Evolutionary conservation across 805 yeast genomes (phyloP).

Genomic region (Brettanomyces bruxellensis): DNA sequence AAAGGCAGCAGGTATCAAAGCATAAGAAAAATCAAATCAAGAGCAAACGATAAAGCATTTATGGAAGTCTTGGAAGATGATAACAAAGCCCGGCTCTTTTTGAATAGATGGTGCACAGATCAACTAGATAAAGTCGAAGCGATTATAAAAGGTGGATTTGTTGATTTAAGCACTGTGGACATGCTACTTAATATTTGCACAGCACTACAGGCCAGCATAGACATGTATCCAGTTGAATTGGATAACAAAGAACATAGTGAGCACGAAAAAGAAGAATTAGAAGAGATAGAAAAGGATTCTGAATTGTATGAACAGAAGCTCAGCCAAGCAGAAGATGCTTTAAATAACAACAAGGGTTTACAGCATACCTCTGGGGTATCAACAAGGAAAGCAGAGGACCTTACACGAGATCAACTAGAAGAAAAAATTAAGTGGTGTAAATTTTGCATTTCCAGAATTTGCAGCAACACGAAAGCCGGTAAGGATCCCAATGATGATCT

Average conservation of each 20-base stretch:
- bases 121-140: slow-evolving; percentile 4
- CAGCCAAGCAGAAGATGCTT: not conserved
- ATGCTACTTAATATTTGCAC: slow-evolving; percentile 9
- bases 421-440: slow-evolving; percentile 15
- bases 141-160: slow-evolving; percentile 5
- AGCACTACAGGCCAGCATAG: slow-evolving; percentile 9
- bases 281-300: not conserved
- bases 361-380: no score
- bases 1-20: slow-evolving; percentile 92
- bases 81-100: slow-evolving; percentile 7
- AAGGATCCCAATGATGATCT: slow-evolving; percentile 18
- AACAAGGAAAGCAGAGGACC: not conserved
- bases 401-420: slow-evolving; percentile 5
- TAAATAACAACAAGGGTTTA: no score
- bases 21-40: slow-evolving; percentile 84
- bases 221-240: slow-evolving; percentile 7
- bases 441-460: slow-evolving; percentile 12
- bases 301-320: not conserved
- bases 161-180: slow-evolving; percentile 9
- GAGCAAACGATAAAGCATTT: slow-evolving; percentile 67
- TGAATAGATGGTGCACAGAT: slow-evolving; percentile 11
- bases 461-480: slow-evolving; percentile 12
- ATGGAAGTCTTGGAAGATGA: slow-evolving; percentile 56
- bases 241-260: not conserved
- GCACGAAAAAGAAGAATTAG: slow-evolving; percentile 2